Evolutionary conservation across 2,329 filamentous ascomycete species (phyloP), one percentile per base, ranked within the genome.

Genomic region (Aspergillus thermomutatus): DNA sequence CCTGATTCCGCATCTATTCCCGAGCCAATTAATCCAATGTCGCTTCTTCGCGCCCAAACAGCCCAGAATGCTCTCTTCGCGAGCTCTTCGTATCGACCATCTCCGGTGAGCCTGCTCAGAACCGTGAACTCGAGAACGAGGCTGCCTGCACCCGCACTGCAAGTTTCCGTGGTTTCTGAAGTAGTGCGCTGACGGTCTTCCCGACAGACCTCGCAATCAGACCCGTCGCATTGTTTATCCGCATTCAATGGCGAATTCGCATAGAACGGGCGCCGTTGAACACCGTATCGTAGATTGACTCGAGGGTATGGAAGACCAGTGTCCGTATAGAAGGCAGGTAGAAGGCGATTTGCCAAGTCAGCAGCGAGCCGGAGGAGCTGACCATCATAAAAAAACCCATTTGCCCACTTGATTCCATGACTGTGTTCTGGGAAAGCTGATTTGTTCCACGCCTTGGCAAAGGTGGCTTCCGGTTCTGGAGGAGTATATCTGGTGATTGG

Each of bases 11-110:
- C 91, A 75, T 96, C 93, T 59, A 99, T 92, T 2, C 92, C 93
- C 56, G 91, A 89, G 7, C 93, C 94, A 60, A 99, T 88, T 25
- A 99, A 80, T 3, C 91, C 91, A 66, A 96, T 91, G 43, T 87
- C 84, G 71, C 91, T 97, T 61, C 92, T 85, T 55, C 90, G 83
- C 46, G 87, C 81, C 94, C 94, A 99, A n/a, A 99, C 91, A 25
- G 92, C 89, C 92, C 93, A 97, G 68, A 99, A 99, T 0, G 94
- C 93, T 55, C 90, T 82, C 74, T 97, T 97, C 0, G 91, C 93
- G 17, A 90, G 82, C 67, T 89, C 86, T 73, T 99, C 94, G 66
- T 96, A 99, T n/a, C 90, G 85, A 9, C 82, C 78, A 69, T 97
- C 91, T 10, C 90, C 91, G 0, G 91, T 95, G 49, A 99, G 80